These are phyloP conservation scores for Ruellia speciosa DNA, from an alignment of 305 asterid genomes.

Conservation along the genomic window DNA sequence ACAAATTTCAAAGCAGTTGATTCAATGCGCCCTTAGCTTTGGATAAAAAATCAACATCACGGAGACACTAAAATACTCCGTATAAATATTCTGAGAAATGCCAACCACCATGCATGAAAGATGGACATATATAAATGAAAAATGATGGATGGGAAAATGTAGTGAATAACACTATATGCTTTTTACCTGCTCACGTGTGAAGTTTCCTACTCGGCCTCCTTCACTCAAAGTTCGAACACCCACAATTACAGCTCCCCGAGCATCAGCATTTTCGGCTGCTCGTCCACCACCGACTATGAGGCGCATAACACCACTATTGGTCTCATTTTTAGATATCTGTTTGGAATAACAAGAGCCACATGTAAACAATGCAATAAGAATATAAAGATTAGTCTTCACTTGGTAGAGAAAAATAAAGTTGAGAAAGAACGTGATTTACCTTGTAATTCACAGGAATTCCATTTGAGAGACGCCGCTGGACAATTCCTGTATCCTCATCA, in stretches of 20 bases:
- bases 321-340: slow-evolving; percentile 81
- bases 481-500: slow-evolving; percentile 84
- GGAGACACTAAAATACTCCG: background rate
- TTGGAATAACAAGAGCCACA: slow-evolving; percentile 21
- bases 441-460: slow-evolving; percentile 95
- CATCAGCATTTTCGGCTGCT: slow-evolving; percentile 78
- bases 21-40: too few species aligned
- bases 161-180: slow-evolving; percentile 14
- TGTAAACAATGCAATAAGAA: slow-evolving; percentile 7
- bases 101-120: background rate
- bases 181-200: slow-evolving; percentile 92
- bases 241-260: slow-evolving; percentile 84
- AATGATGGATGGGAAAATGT: slow-evolving; percentile 10
- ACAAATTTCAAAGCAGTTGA: background rate
- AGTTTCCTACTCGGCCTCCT: slow-evolving; percentile 95
- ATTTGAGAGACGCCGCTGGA: slow-evolving; percentile 85
- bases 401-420: background rate
- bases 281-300: slow-evolving; percentile 98
- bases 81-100: background rate
- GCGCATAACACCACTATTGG: slow-evolving; percentile 98
- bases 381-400: background rate
- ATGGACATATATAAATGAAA: background rate
- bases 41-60: background rate
- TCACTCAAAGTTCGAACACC: slow-evolving; percentile 98
- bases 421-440: slow-evolving; percentile 34